Conservation (phyloP, 148 eudicot species). For the Pharnaceum exiguum region DNA sequence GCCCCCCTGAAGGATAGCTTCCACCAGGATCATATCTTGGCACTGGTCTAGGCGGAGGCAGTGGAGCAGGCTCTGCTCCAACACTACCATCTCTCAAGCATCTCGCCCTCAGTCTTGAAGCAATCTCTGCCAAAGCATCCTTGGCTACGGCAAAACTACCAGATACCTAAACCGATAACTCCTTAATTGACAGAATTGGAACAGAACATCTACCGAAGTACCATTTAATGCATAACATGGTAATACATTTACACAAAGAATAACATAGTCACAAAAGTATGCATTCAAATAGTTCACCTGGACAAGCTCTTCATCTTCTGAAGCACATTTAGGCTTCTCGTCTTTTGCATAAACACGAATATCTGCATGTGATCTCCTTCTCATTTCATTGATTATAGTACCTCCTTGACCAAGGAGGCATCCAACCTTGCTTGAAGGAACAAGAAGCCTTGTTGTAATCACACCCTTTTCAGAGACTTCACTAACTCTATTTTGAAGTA, state of each 20-base stretch:
- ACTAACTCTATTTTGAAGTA: constrained; percentile 64
- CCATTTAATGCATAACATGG: no score
- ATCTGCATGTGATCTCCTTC: constrained; percentile 75
- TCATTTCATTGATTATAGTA: constrained; percentile 71
- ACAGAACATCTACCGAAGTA: no score
- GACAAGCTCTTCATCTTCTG: constrained; percentile 80
- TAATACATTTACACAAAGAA: constrained; percentile 1
- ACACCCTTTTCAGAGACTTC: constrained; percentile 67
- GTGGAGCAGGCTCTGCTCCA: constrained; percentile 39
- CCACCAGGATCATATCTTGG: constrained; percentile 38
- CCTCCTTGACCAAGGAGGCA: constrained; percentile 89
- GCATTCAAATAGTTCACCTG: constrained; percentile 41
- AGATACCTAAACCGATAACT: constrained; percentile 40
- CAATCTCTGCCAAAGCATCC: constrained; percentile 72
- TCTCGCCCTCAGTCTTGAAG: constrained; percentile 63
- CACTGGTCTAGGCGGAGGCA: constrained; percentile 32
- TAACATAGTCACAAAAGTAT: not conserved
- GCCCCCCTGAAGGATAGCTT: constrained; percentile 33
- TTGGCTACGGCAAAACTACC: constrained; percentile 64
- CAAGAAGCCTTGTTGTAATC: constrained; percentile 64
- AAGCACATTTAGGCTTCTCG: constrained; percentile 68
- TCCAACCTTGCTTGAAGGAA: constrained; percentile 75
- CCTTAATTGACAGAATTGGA: not conserved
- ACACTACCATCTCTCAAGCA: constrained; percentile 43
- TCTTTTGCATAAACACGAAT: constrained; percentile 71